Percentiles rank a stretch among this genome's conserved stretches.
phyloP scores from a whole-genome alignment of 176 grass and related monocot genomes.

The Carex scoparia region DNA sequence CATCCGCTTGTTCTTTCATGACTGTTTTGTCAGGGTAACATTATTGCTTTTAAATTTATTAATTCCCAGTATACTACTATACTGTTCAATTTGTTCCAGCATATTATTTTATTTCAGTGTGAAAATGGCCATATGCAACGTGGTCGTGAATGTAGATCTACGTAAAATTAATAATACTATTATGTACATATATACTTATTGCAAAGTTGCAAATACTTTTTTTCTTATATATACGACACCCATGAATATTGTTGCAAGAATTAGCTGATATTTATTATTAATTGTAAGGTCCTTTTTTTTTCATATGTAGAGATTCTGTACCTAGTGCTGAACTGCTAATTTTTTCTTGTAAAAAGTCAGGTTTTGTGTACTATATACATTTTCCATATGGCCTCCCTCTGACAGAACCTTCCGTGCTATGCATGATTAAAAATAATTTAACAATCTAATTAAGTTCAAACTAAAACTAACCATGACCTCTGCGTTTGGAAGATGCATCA shows the following conservation, averaged over 20 bases:
- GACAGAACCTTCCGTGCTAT: too few species aligned
- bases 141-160: neutral
- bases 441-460: too few species aligned
- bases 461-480: too few species aligned
- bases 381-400: too few species aligned
- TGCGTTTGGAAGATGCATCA: neutral
- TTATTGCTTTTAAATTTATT: neutral
- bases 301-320: neutral
- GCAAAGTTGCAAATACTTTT: neutral
- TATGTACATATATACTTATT: neutral
- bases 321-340: neutral
- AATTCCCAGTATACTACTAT: neutral
- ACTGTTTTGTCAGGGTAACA: constrained; percentile 34
- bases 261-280: neutral
- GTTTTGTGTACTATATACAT: too few species aligned
- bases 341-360: neutral
- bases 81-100: neutral
- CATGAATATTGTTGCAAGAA: neutral
- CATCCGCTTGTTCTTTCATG: constrained; percentile 29
- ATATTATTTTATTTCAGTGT: neutral
- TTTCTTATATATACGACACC: neutral
- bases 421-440: too few species aligned
- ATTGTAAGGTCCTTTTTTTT: too few species aligned
- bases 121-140: neutral
- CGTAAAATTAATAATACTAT: neutral